These are phyloP conservation scores for Rhododendron ovatum DNA, from an alignment of 148 eudicot species.

Conservation along the genomic window DNA sequence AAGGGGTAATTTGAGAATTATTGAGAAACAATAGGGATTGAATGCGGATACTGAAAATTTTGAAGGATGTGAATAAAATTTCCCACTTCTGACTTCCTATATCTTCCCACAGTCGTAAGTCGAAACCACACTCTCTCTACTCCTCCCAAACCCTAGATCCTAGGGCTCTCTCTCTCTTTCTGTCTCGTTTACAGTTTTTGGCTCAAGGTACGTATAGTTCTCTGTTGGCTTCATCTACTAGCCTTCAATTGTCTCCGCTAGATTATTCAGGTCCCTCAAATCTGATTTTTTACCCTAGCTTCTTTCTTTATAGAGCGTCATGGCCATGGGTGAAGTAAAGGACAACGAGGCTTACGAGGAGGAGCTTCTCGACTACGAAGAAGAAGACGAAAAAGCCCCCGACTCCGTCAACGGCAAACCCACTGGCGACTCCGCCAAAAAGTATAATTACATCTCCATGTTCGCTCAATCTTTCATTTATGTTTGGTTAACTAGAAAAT, in stretches of 20 bases:
- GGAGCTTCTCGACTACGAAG: constrained; percentile 60
- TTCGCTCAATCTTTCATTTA: not conserved
- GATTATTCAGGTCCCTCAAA: not conserved
- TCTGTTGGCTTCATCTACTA: not conserved
- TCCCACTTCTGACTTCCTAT: not conserved
- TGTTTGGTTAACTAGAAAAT: not conserved
- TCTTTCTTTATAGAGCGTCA: constrained; percentile 13
- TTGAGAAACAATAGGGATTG: not conserved
- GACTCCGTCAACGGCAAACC: constrained; percentile 35
- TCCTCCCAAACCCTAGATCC: constrained; percentile 12
- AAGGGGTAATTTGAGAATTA: not conserved
- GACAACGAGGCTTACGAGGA: constrained; percentile 56
- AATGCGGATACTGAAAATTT: not conserved
- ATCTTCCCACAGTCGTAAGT: not conserved
- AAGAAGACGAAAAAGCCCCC: constrained; percentile 51
- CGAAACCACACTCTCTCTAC: not conserved
- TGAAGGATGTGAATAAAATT: not conserved
- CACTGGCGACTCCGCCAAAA: constrained; percentile 43
- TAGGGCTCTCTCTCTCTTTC: not conserved
- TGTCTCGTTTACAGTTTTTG: not conserved
- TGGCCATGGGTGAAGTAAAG: constrained; percentile 55
- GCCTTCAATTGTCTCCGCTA: not conserved
- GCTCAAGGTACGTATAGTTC: constrained; percentile 11
- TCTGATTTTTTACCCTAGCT: not conserved
- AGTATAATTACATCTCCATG: constrained; percentile 18